Percentiles rank a stretch among this genome's conserved stretches.
These are phyloP conservation scores for Plicaturopsis crispa DNA, from an alignment of 768 basidiomycete genomes.

Conservation along the genomic window DNA sequence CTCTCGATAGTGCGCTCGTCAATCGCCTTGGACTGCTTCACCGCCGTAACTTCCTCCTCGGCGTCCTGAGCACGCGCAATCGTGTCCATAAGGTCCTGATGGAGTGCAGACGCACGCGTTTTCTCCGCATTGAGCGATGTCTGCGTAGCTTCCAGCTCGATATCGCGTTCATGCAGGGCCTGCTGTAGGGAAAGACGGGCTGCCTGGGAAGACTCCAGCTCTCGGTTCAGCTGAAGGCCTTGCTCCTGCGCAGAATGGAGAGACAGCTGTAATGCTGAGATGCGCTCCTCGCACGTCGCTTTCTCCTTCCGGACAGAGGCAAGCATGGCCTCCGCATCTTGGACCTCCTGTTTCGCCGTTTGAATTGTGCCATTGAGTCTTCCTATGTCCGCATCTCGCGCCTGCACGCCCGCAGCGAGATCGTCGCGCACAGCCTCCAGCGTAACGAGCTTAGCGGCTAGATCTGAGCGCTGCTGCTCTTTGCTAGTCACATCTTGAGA, in stretches of 20 bases:
- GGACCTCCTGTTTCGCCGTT: slow-evolving; percentile 9
- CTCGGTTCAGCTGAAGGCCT: too few species aligned
- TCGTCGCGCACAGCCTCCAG: too few species aligned
- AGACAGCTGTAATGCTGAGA: slow-evolving; percentile 3
- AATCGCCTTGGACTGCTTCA: slow-evolving; percentile 22
- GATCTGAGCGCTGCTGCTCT: slow-evolving; percentile 5
- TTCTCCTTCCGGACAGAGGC: slow-evolving; percentile 8
- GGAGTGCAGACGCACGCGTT: slow-evolving; percentile 9
- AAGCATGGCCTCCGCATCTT: slow-evolving; percentile 6
- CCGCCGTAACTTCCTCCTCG: slow-evolving; percentile 24
- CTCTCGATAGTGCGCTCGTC: slow-evolving; percentile 27
- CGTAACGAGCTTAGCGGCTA: slow-evolving; percentile 7
- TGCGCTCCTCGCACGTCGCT: too few species aligned
- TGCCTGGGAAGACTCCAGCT: too few species aligned
- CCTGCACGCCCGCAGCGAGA: too few species aligned
- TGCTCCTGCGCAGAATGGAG: too few species aligned
- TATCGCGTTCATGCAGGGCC: slow-evolving; percentile 8
- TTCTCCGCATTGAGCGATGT: slow-evolving; percentile 11
- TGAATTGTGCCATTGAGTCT: slow-evolving; percentile 4
- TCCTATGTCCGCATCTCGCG: too few species aligned
- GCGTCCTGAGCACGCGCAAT: slow-evolving; percentile 14
- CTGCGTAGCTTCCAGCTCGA: slow-evolving; percentile 10
- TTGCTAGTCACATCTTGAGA: slow-evolving; percentile 3
- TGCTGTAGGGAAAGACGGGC: background rate
- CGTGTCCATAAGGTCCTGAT: slow-evolving; percentile 13